Base-by-base conservation (phyloP, 2,329 filamentous ascomycete species). In the Diaporthe vaccinii region DNA sequence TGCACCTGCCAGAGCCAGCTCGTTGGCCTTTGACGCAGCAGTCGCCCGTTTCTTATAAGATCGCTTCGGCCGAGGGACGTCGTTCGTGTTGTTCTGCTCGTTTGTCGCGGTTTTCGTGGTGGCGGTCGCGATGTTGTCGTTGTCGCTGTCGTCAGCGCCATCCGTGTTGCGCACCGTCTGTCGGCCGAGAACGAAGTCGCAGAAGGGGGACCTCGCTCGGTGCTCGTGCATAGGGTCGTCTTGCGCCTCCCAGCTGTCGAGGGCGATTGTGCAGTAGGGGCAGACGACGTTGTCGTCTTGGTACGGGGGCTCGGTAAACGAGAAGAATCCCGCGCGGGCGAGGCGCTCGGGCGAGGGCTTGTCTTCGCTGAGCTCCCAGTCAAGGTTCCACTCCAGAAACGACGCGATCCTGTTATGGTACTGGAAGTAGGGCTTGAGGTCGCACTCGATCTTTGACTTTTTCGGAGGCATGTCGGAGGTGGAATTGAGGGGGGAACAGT, bases 361-460 rank as follows among this genome's bases (percentile, higher is more conserved):
- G 34, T 57, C 34, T 4, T 31, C 9, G 25, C 58, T 61, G 22
- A 55, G 2, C 15, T 73, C 71, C 59, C 74, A 75, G 4, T 62
- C 46, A 6, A 62, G 34, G 2, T 65, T 41, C 74, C 74, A 75
- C 25, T 59, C 31, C 22, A 62, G 7, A 31, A 74, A 75, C n/a
- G 74, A 75, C 5, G 74, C 74, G 53, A 75, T 55, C 36, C 74
- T 65, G 55, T 75, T 75, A 22, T 75, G 70, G 28, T 73, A 75
- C n/a, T 73, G 61, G n/a, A 73, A 22, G 46, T 57, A 74, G 5
- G 39, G 55, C 22, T 75, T 53, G 12, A 69, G 15, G 36, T 62
- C 62, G 53, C 44, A 22, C 14, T 41, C 57, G n/a, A 55, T 28
- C 31, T 69, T 41, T 12, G 49, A 0, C 15, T 25, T 20, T n/a